These are phyloP conservation scores for Penicillium polonicum DNA, from an alignment of 2,329 filamentous ascomycete genomes.

Conservation along the genomic window DNA sequence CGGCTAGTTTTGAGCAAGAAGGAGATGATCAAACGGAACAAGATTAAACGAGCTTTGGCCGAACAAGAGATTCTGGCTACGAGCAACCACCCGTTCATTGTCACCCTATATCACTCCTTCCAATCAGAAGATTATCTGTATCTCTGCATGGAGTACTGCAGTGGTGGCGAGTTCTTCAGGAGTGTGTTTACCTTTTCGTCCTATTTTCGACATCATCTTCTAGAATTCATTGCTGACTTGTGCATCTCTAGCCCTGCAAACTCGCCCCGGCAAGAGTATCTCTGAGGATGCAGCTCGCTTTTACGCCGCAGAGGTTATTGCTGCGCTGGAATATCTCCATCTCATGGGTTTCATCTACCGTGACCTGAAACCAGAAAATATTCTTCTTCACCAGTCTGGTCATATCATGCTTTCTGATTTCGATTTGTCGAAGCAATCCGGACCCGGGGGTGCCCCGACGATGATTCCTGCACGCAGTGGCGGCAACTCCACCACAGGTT, in stretches of 20 bases:
- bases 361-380: slow-evolving; percentile 96
- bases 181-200: slow-evolving; percentile 36
- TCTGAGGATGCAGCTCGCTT: slow-evolving; percentile 95
- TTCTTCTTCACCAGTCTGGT: slow-evolving; percentile 95
- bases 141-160: slow-evolving; percentile 99
- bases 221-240: slow-evolving; percentile 6
- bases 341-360: slow-evolving; percentile 99
- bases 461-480: slow-evolving; percentile 89
- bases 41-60: slow-evolving; percentile 96
- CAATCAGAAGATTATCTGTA: slow-evolving; percentile 98
- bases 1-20: slow-evolving; percentile 89
- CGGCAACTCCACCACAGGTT: slow-evolving; percentile 77
- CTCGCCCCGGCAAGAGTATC: slow-evolving; percentile 93
- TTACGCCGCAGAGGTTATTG: slow-evolving; percentile 96
- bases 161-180: slow-evolving; percentile 96
- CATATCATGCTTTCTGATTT: slow-evolving; percentile 99
- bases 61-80: slow-evolving; percentile 98
- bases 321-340: slow-evolving; percentile 92
- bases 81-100: slow-evolving; percentile 98
- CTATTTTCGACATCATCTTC: neutral
- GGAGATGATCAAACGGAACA: slow-evolving; percentile 99
- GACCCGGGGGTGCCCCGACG: slow-evolving; percentile 89
- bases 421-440: slow-evolving; percentile 96
- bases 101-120: slow-evolving; percentile 97
- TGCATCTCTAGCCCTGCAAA: slow-evolving; percentile 70